Conservation (phyloP, 2,329 filamentous ascomycete species). For the Hypoxylon sp. region DNA sequence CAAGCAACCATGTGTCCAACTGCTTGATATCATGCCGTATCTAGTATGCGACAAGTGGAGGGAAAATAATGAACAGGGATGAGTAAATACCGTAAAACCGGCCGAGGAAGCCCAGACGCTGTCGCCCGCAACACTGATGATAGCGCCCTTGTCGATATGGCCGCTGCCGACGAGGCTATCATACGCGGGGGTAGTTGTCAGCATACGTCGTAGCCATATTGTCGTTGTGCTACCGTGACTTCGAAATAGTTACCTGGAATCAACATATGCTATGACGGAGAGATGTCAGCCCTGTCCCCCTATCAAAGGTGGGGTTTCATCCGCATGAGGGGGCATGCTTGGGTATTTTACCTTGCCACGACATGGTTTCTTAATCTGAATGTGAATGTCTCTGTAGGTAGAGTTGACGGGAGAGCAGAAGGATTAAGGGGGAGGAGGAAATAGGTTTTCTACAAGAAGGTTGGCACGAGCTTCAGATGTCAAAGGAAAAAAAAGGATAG, state of each 20-base stretch:
- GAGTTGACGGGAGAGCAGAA: slow-evolving; percentile 23
- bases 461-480: slow-evolving; percentile 36
- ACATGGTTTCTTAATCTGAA: slow-evolving; percentile 65
- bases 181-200: slow-evolving; percentile 14
- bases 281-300: slow-evolving; percentile 45
- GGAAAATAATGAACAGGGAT: slow-evolving; percentile 19
- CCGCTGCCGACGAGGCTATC: slow-evolving; percentile 81
- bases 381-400: slow-evolving; percentile 24
- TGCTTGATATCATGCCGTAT: slow-evolving; percentile 16
- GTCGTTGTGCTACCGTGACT: slow-evolving; percentile 1
- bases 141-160: slow-evolving; percentile 85
- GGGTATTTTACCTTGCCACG: slow-evolving; percentile 75
- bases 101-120: slow-evolving; percentile 80
- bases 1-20: background rate
- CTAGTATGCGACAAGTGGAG: slow-evolving; percentile 16
- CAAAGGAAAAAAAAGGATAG: slow-evolving; percentile 39
- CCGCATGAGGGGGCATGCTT: slow-evolving; percentile 30
- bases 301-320: slow-evolving; percentile 47
- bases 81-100: slow-evolving; percentile 75
- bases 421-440: slow-evolving; percentile 13
- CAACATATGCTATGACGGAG: slow-evolving; percentile 65
- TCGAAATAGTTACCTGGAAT: slow-evolving; percentile 64
- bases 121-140: slow-evolving; percentile 84
- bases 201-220: slow-evolving; percentile 4
- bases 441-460: slow-evolving; percentile 27